A percentile compares a stretch with the other conserved stretches of the same genome.
These are phyloP conservation scores for Rhododendron molle DNA, from an alignment of 148 eudicot species.

Conservation along the genomic window DNA sequence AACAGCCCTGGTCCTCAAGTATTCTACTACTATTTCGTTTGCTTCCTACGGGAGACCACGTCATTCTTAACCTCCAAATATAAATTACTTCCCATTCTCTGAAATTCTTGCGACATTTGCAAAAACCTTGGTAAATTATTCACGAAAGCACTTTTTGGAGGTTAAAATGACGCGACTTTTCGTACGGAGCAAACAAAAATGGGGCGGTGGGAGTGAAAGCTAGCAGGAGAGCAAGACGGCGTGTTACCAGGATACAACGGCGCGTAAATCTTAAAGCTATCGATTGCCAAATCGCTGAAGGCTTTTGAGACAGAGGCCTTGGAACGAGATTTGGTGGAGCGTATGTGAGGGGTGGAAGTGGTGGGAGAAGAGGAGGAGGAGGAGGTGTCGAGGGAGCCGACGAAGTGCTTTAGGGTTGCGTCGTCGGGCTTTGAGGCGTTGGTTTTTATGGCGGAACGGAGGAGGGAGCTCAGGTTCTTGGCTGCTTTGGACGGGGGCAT, in stretches of 20 bases:
- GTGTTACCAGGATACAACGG: not conserved
- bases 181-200: no score
- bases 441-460: slow-evolving; percentile 25
- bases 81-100: no score
- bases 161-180: no score
- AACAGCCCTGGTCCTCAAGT: no score
- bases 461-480: slow-evolving; percentile 26
- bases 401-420: slow-evolving; percentile 2
- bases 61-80: not conserved
- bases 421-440: not conserved
- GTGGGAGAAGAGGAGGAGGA: no score
- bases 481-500: slow-evolving; percentile 26
- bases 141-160: no score
- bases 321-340: not conserved
- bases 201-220: no score
- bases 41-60: not conserved
- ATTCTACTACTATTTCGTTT: not conserved
- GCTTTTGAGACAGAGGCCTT: slow-evolving; percentile 1
- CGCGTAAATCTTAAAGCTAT: not conserved
- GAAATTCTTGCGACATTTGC: no score
- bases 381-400: slow-evolving; percentile 5
- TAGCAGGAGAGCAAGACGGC: no score
- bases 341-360: not conserved
- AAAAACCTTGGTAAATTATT: no score
- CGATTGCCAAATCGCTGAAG: not conserved